A percentile compares a stretch with the other conserved stretches of the same genome.
phyloP scores from a whole-genome alignment of 495 filamentous ascomycete species.

The Penicillium paxilli region DNA sequence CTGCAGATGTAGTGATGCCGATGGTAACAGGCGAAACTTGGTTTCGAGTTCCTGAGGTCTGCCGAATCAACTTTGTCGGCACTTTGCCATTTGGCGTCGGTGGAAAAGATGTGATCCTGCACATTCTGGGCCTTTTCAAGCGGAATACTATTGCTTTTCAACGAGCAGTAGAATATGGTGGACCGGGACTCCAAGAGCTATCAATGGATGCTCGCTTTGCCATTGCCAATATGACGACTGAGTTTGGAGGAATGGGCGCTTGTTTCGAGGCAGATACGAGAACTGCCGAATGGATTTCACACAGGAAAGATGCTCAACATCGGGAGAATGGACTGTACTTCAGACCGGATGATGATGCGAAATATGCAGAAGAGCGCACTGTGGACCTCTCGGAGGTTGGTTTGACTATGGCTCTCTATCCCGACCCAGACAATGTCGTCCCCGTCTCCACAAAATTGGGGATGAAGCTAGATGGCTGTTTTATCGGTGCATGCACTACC shows the following conservation, averaged over 20 bases:
- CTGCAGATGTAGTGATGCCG: conserved; percentile 45
- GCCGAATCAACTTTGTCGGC: conserved; percentile 38
- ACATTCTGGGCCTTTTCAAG: conserved; percentile 43
- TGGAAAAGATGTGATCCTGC: conserved; percentile 49
- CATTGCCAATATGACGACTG: conserved; percentile 50
- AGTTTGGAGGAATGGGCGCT: conserved; percentile 48
- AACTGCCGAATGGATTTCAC: conserved; percentile 33
- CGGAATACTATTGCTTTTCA: conserved; percentile 47
- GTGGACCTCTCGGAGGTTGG: conserved; percentile 41
- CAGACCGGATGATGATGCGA: conserved; percentile 35
- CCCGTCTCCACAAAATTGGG: conserved; percentile 31
- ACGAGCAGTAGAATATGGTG: conserved; percentile 47
- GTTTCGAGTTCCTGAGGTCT: conserved; percentile 46
- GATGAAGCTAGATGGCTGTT: conserved; percentile 42
- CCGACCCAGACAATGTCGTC: conserved; percentile 48
- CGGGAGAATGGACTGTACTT: conserved; percentile 34
- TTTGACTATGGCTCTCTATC: conserved; percentile 39
- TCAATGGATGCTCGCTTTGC: conserved; percentile 48
- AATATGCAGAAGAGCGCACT: conserved; percentile 33
- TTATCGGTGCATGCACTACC: conserved; percentile 53
- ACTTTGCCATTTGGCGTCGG: conserved; percentile 35
- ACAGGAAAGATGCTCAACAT: conserved; percentile 28
- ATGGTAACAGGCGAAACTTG: conserved; percentile 48
- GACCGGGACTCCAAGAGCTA: conserved; percentile 32
- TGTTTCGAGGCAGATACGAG: conserved; percentile 41